Evolutionary conservation across 495 filamentous ascomycete genomes (phyloP).

Genomic region (Xylaria flabelliformis): DNA sequence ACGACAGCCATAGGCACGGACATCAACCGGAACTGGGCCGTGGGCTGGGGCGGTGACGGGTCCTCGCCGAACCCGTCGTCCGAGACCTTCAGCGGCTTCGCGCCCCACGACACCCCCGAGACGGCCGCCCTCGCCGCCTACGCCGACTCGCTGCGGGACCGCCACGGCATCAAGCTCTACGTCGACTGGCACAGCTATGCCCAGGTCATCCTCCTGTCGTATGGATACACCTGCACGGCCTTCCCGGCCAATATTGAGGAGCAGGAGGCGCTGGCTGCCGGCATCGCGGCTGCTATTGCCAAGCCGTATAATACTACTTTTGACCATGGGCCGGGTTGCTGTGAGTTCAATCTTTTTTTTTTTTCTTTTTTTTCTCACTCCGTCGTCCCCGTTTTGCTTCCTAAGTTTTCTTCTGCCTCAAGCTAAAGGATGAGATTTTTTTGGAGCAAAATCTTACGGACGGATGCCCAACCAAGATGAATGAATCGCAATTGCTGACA

Average conservation of each 20-base stretch:
- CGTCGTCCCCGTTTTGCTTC: not conserved
- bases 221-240: conserved; percentile 48
- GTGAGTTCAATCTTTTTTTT: conserved; percentile 1
- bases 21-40: conserved; percentile 70
- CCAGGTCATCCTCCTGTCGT: conserved; percentile 52
- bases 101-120: conserved; percentile 58
- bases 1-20: conserved; percentile 61
- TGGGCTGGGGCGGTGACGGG: conserved; percentile 52
- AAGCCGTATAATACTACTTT: conserved; percentile 54
- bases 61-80: conserved; percentile 60
- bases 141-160: conserved; percentile 45
- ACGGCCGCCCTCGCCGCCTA: conserved; percentile 52
- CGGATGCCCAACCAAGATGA: not conserved
- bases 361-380: not conserved
- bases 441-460: no score
- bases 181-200: conserved; percentile 68
- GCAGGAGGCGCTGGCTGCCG: conserved; percentile 50
- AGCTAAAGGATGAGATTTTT: not conserved
- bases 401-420: not conserved
- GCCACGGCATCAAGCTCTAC: conserved; percentile 61
- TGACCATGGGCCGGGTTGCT: conserved; percentile 61
- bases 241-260: conserved; percentile 53
- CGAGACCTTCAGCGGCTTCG: conserved; percentile 60
- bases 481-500: not conserved
- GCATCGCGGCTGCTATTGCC: conserved; percentile 51